Evolutionary conservation across 2,329 filamentous ascomycete genomes (phyloP).

Genomic region (Diplocarpon mali): DNA sequence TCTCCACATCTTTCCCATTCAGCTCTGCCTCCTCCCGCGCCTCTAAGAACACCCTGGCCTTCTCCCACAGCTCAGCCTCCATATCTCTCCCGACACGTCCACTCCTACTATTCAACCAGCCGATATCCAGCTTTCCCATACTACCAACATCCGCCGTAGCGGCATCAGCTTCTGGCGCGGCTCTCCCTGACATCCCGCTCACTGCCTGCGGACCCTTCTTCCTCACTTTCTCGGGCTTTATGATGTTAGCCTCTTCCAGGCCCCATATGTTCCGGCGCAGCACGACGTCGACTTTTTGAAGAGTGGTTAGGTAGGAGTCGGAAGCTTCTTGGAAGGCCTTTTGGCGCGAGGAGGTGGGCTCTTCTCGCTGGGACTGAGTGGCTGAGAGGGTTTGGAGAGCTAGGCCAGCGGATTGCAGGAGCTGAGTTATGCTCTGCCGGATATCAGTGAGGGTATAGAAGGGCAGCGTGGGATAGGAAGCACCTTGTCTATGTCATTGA

Average conservation of each 20-base stretch:
- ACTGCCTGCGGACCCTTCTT: slow-evolving; percentile 11
- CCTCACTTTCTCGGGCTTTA: slow-evolving; percentile 33
- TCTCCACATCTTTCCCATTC: no score
- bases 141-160: slow-evolving; percentile 31
- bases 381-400: slow-evolving; percentile 54
- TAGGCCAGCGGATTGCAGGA: slow-evolving; percentile 47
- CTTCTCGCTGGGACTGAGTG: slow-evolving; percentile 23
- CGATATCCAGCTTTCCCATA: slow-evolving; percentile 59
- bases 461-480: neutral
- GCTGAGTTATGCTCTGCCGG: slow-evolving; percentile 28
- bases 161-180: slow-evolving; percentile 3
- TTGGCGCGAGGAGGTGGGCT: slow-evolving; percentile 15
- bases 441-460: neutral
- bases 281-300: slow-evolving; percentile 64
- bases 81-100: slow-evolving; percentile 73
- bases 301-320: slow-evolving; percentile 56
- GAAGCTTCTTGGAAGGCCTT: slow-evolving; percentile 47
- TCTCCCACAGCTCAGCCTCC: slow-evolving; percentile 68
- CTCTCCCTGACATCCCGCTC: slow-evolving; percentile 5
- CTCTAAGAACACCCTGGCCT: slow-evolving; percentile 45
- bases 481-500: slow-evolving; percentile 68
- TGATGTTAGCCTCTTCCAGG: slow-evolving; percentile 70
- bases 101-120: slow-evolving; percentile 79
- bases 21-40: neutral
- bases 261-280: slow-evolving; percentile 68